phyloP scores from a whole-genome alignment of 1,139 yeast species.

The Nakaseomyces bracarensis region DNA sequence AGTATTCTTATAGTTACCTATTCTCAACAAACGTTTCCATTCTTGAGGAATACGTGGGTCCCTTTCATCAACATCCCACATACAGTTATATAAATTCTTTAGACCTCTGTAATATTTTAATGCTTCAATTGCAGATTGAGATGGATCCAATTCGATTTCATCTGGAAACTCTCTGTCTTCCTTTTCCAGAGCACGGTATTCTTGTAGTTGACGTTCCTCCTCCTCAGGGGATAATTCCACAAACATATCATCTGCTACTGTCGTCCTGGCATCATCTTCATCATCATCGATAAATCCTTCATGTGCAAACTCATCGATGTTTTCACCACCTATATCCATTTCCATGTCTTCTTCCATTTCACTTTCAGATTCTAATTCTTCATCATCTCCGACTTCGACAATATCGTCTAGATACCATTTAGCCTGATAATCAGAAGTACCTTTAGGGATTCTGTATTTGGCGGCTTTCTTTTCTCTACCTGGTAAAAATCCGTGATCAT shows the following conservation, averaged over 20 bases:
- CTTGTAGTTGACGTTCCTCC: constrained; percentile 67
- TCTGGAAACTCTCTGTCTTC: constrained; percentile 95
- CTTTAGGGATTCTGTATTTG: constrained; percentile 58
- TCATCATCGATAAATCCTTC: constrained; percentile 28
- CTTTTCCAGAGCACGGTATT: constrained; percentile 58
- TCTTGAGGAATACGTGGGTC: constrained; percentile 70
- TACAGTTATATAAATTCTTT: constrained; percentile 67
- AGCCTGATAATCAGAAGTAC: constrained; percentile 90
- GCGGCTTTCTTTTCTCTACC: constrained; percentile 35
- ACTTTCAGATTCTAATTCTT: constrained; percentile 37
- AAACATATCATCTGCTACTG: constrained; percentile 33
- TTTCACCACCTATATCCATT: constrained; percentile 35
- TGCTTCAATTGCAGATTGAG: constrained; percentile 65
- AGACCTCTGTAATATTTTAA: constrained; percentile 77
- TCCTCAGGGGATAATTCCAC: constrained; percentile 75
- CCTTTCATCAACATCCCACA: constrained; percentile 81
- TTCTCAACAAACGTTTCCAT: constrained; percentile 68
- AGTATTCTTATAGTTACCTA: constrained; percentile 72
- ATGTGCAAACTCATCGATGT: constrained; percentile 22
- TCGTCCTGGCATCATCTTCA: constrained; percentile 35
- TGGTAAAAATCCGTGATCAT: constrained; percentile 55
- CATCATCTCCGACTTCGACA: constrained; percentile 39
- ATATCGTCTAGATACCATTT: constrained; percentile 78
- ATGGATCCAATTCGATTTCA: constrained; percentile 78
- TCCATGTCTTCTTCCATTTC: constrained; percentile 25